Conservation (phyloP, 1,139 yeast species). For the Hemisphaericaspora xylofermentans region DNA sequence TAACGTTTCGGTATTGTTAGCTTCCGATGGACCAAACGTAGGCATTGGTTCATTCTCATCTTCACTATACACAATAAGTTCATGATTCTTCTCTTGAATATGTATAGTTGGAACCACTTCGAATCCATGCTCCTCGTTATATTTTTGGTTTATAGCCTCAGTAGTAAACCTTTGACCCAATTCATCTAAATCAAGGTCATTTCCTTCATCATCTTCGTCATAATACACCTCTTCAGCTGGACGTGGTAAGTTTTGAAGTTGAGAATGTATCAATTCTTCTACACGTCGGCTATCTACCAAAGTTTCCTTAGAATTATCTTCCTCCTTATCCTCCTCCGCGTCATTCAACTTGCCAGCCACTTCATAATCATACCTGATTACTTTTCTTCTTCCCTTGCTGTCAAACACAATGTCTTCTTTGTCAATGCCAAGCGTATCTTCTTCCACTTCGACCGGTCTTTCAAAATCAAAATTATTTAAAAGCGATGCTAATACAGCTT, state of each 20-base stretch:
- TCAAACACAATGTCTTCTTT: constrained; percentile 51
- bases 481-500: constrained; percentile 51
- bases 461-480: constrained; percentile 58
- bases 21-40: constrained; percentile 40
- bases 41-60: constrained; percentile 47
- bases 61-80: no score
- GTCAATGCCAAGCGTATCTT: constrained; percentile 32
- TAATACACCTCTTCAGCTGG: constrained; percentile 37
- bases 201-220: constrained; percentile 46
- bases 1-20: constrained; percentile 56
- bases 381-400: constrained; percentile 42
- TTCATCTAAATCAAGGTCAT: constrained; percentile 30
- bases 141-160: constrained; percentile 27
- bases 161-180: constrained; percentile 28
- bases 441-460: constrained; percentile 55
- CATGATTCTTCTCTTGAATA: constrained; percentile 9
- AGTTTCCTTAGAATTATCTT: constrained; percentile 16
- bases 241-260: constrained; percentile 18
- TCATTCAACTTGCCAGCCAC: constrained; percentile 28
- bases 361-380: constrained; percentile 38
- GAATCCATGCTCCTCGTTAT: constrained; percentile 27
- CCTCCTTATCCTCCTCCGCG: constrained; percentile 22
- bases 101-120: constrained; percentile 7
- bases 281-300: constrained; percentile 23
- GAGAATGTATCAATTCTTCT: constrained; percentile 22